Evolutionary conservation across 192 early-diverging fungal species (phyloP).

Genomic region (Rhizophlyctis rosea): DNA sequence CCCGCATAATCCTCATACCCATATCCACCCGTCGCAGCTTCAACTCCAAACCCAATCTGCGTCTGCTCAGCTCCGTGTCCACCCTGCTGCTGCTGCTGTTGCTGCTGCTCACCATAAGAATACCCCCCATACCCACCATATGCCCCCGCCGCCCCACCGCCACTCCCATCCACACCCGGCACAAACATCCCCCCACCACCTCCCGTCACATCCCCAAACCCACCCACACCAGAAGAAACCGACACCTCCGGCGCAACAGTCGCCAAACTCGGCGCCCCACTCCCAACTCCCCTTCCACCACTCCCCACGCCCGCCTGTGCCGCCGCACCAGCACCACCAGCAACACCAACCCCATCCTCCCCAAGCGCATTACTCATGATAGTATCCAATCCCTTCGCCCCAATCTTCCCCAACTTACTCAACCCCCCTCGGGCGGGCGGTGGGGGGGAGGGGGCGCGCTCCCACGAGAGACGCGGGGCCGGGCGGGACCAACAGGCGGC

Average conservation of each 20-base stretch:
- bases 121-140: neutral
- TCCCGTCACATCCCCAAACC: neutral
- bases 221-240: neutral
- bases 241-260: neutral
- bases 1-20: neutral
- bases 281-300: neutral
- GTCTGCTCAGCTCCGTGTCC: neutral
- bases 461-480: no score
- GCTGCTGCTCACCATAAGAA: neutral
- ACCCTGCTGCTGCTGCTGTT: neutral
- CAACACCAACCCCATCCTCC: constrained; percentile 19
- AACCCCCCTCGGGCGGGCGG: no score
- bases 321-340: no score
- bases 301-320: neutral
- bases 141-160: neutral
- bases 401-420: constrained; percentile 39
- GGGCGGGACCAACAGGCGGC: no score
- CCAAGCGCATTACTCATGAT: constrained; percentile 65
- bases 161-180: neutral
- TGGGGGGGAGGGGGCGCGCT: no score
- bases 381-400: constrained; percentile 59
- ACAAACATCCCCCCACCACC: neutral
- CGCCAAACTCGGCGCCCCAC: neutral
- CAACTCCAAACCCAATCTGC: neutral
- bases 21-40: neutral